These are phyloP conservation scores for Fusarium denticulatum DNA, from an alignment of 2,329 filamentous ascomycete genomes.

Conservation along the genomic window DNA sequence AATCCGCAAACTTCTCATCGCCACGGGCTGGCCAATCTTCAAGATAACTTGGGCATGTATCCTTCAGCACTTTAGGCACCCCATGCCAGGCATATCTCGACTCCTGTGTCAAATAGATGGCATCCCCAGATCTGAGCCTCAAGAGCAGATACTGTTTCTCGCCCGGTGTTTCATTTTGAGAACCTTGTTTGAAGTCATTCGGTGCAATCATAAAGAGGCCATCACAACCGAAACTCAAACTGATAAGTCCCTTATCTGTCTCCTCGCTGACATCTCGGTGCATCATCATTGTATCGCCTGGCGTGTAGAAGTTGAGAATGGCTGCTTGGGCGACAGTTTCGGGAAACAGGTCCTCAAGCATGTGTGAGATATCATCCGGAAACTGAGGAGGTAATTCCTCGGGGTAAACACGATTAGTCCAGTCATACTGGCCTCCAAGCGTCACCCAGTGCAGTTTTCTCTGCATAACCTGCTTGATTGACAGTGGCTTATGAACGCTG, in stretches of 20 bases:
- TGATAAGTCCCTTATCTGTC: constrained; percentile 80
- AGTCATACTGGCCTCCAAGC: constrained; percentile 95
- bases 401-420: constrained; percentile 88
- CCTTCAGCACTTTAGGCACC: constrained; percentile 84
- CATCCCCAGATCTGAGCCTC: constrained; percentile 84
- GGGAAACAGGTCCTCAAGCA: constrained; percentile 78
- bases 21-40: constrained; percentile 74
- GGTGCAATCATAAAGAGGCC: constrained; percentile 86
- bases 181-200: constrained; percentile 47
- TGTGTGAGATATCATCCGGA: constrained; percentile 74
- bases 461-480: constrained; percentile 74
- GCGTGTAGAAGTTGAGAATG: constrained; percentile 92
- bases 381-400: constrained; percentile 73
- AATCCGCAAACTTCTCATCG: constrained; percentile 67
- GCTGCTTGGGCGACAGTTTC: constrained; percentile 84
- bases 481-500: constrained; percentile 77
- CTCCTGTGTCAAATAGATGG: constrained; percentile 85
- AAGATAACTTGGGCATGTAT: constrained; percentile 81
- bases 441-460: constrained; percentile 93
- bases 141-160: constrained; percentile 66
- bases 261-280: constrained; percentile 94
- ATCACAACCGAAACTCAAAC: constrained; percentile 90
- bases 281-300: constrained; percentile 89
- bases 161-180: constrained; percentile 34
- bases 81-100: constrained; percentile 95